A percentile compares a stretch with the other conserved stretches of the same genome.
phyloP scores from a whole-genome alignment of 345 rosid species.

The Cardamine occulta region DNA sequence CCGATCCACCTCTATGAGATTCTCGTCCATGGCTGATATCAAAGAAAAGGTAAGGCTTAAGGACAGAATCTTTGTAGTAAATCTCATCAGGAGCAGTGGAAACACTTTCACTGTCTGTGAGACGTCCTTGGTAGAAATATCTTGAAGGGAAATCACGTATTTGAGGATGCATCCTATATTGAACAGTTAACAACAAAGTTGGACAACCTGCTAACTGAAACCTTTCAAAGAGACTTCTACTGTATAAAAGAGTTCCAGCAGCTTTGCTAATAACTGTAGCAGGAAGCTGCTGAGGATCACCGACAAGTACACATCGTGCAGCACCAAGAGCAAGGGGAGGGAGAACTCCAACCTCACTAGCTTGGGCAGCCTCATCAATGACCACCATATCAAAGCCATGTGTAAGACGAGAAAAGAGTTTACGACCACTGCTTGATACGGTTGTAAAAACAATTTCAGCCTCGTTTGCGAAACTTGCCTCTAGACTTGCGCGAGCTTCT shows the following conservation, averaged over 20 bases:
- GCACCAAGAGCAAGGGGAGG: conserved; percentile 99
- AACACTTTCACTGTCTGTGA: conserved; percentile 90
- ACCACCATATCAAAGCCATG: conserved; percentile 99
- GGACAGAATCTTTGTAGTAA: conserved; percentile 85
- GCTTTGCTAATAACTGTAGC: conserved; percentile 99
- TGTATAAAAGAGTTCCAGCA: conserved; percentile 91
- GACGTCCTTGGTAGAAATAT: conserved; percentile 97
- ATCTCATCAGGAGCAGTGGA: conserved; percentile 74
- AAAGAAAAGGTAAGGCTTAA: conserved; percentile 83
- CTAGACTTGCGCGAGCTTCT: conserved; percentile 96
- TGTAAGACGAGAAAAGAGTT: conserved; percentile 90
- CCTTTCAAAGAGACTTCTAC: conserved; percentile 98
- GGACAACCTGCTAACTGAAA: conserved; percentile 99
- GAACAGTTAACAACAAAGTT: conserved; percentile 91
- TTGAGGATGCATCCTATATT: conserved; percentile 97
- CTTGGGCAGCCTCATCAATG: conserved; percentile 99
- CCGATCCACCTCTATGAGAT: conserved; percentile 97
- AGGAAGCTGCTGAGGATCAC: conserved; percentile 99
- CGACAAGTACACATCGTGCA: conserved; percentile 96
- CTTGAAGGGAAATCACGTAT: conserved; percentile 97
- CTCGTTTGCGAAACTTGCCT: conserved; percentile 98
- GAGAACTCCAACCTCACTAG: conserved; percentile 93
- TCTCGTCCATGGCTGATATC: conserved; percentile 95
- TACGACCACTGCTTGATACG: conserved; percentile 98
- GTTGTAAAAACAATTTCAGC: conserved; percentile 99